These are phyloP conservation scores for Colletotrichum acutatum DNA, from an alignment of 2,329 filamentous ascomycete species.

Conservation along the genomic window DNA sequence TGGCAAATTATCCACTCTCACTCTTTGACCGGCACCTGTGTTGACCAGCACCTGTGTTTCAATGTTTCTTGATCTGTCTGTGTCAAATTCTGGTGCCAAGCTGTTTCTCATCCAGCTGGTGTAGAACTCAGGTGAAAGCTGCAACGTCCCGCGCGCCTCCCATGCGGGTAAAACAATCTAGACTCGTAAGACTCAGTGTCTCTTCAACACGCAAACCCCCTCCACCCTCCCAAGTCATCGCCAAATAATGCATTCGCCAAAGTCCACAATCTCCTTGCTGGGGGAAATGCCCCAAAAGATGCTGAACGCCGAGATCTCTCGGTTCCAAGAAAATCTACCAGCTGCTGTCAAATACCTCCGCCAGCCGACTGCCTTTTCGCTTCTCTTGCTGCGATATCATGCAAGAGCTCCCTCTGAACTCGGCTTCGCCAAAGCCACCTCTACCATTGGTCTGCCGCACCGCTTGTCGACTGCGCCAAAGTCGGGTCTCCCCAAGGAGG, in stretches of 20 bases:
- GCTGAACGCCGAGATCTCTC: background rate
- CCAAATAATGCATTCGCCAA: background rate
- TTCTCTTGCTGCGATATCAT: background rate
- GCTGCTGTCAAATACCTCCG: background rate
- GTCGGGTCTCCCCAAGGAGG: constrained; percentile 28
- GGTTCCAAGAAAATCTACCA: background rate
- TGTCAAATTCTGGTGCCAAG: background rate
- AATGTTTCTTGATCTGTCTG: background rate
- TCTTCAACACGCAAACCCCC: background rate
- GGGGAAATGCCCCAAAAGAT: background rate
- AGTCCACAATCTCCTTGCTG: background rate
- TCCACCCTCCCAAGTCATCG: background rate
- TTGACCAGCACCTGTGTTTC: background rate
- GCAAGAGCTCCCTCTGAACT: background rate
- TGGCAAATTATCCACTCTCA: background rate
- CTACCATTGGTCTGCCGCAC: constrained; percentile 24
- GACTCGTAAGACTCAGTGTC: background rate
- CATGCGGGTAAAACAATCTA: background rate
- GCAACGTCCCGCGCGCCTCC: background rate
- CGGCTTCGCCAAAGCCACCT: background rate
- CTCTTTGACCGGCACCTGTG: background rate
- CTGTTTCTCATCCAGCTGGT: background rate
- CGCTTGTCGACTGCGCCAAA: constrained; percentile 27
- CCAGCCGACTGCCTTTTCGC: background rate
- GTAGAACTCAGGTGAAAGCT: background rate